Evolutionary conservation across 1,284 basidiomycete genomes (phyloP), one percentile per base, ranked within the genome.

Genomic region (Cryptococcus neoformans): DNA sequence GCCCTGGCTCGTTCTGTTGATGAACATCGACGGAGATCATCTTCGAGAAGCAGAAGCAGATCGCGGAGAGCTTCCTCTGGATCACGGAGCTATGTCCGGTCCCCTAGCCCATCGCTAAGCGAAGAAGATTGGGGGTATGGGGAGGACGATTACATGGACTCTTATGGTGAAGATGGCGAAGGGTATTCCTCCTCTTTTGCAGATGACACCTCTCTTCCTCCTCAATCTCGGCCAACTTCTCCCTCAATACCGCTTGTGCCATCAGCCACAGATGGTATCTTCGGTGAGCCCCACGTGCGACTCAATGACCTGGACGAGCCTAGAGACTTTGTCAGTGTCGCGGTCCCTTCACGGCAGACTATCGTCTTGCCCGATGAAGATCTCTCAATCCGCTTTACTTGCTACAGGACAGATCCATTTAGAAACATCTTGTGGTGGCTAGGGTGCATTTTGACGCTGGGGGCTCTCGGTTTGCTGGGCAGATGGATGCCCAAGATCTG

Each of bases 361-460:
- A 83, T 99, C 41, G 86, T 93, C 68, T 83, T 99, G 34, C 81
- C 86, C 3, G 96, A 99, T 67, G 96, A 99, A 75, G 96, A 99
- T 69, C 84, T 84, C 44, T 87, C 87, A 12, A 83, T 99, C 54
- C 86, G 92, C 6, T 89, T 99, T 69, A 84, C 92, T 14, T 93
- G 93, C n/a, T 95, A 92, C 70, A 86, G 89, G 66, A 83, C 84
- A 5, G 80, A 89, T 45, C 69, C 69, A 6, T 84, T 84, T 80
- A 84, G 87, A 52, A 81, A 84, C 51, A 79, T 82, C 70, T 60
- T 88, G 4, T 99, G 94, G 92, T 81, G 84, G 64, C 54, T 83
- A 17, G 83, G 83, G 6, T 92, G 89, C 68, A 67, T 90, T 7
- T 56, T 89, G 12, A 85, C 87, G 1, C 77, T 89, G 9, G 96